A percentile compares a stretch with the other conserved stretches of the same genome.
Conservation (phyloP, 164 flowering plant genomes). For the Santalum album region DNA sequence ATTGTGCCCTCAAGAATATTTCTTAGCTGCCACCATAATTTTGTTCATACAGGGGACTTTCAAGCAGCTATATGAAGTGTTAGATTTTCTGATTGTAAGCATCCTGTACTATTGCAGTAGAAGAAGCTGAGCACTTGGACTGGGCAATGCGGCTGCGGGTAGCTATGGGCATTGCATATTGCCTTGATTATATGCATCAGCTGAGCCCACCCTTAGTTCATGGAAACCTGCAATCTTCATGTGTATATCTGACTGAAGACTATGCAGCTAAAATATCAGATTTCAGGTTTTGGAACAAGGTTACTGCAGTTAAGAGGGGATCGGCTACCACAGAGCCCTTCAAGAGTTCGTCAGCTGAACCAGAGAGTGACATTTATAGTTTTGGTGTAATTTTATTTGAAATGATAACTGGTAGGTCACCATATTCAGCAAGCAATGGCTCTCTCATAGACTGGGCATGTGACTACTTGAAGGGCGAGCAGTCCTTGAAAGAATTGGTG, state of each 20-base stretch:
- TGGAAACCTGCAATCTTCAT: constrained; percentile 42
- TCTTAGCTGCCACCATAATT: too few relatives aligned
- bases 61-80: too few relatives aligned
- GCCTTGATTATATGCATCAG: constrained; percentile 73
- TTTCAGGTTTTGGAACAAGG: constrained; percentile 38
- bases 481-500: constrained; percentile 28
- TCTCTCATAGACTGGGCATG: constrained; percentile 32
- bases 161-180: constrained; percentile 72
- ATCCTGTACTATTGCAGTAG: constrained; percentile 32
- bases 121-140: constrained; percentile 71
- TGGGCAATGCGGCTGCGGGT: constrained; percentile 60
- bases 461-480: constrained; percentile 19
- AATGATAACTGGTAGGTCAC: constrained; percentile 51
- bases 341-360: constrained; percentile 19
- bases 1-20: too few relatives aligned
- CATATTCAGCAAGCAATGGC: constrained; percentile 21
- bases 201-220: constrained; percentile 47
- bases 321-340: constrained; percentile 20
- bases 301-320: constrained; percentile 25
- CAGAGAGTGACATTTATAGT: constrained; percentile 42
- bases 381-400: constrained; percentile 59
- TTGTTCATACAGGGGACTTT: too few relatives aligned
- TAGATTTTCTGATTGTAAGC: not conserved
- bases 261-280: constrained; percentile 77
- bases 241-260: constrained; percentile 63